Percentiles rank a stretch among this genome's conserved stretches.
These are phyloP conservation scores for Pseudocercospora pini-densiflorae DNA, from an alignment of 2,329 filamentous ascomycete genomes.

Conservation along the genomic window DNA sequence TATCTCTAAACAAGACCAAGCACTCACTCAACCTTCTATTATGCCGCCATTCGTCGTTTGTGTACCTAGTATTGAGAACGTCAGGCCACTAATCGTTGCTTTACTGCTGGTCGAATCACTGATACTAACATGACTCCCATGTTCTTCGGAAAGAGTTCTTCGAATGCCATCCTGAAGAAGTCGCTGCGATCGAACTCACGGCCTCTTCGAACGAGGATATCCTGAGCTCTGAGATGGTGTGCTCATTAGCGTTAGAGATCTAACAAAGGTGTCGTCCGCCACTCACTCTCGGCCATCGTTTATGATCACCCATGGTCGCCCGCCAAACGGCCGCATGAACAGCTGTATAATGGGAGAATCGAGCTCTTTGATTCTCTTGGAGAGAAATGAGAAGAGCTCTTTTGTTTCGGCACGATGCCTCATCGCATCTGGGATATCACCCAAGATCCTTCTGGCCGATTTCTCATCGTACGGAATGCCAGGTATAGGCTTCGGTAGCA, in stretches of 20 bases:
- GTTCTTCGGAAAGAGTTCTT: not conserved
- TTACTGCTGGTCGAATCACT: no score
- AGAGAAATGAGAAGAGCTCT: slow-evolving; percentile 1
- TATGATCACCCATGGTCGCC: slow-evolving; percentile 9
- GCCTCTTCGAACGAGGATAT: slow-evolving; percentile 1
- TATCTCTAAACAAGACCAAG: no score
- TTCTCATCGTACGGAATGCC: slow-evolving; percentile 10
- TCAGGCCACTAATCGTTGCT: no score
- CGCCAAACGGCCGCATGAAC: slow-evolving; percentile 9
- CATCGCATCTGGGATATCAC: slow-evolving; percentile 3
- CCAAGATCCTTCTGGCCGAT: slow-evolving; percentile 6
- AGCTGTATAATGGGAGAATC: slow-evolving; percentile 12
- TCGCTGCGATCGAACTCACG: slow-evolving; percentile 11
- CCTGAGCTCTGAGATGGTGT: slow-evolving; percentile 1
- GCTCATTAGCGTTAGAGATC: not conserved
- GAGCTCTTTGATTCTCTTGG: not conserved
- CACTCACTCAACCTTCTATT: not conserved
- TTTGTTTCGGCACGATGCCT: slow-evolving; percentile 1
- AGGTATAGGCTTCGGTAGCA: slow-evolving; percentile 10
- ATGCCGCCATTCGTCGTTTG: slow-evolving; percentile 10
- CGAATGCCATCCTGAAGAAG: slow-evolving; percentile 6
- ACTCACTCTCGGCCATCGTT: slow-evolving; percentile 5
- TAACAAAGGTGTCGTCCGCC: no score
- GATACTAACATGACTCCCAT: not conserved
- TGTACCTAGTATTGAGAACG: not conserved